Evolutionary conservation across 805 yeast genomes (phyloP), one percentile per base, ranked within the genome.

Genomic region (Candida qinlingensis): DNA sequence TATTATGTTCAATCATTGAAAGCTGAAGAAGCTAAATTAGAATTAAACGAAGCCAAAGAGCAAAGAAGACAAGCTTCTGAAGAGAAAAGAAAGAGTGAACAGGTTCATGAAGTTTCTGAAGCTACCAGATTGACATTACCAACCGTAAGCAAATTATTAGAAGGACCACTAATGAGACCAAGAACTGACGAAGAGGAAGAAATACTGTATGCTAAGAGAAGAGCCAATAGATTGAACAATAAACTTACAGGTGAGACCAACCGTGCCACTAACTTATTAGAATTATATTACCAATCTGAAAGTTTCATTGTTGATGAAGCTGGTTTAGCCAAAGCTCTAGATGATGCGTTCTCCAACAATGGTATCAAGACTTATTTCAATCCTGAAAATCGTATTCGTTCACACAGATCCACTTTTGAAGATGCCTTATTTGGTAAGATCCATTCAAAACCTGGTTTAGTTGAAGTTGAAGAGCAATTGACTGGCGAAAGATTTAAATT

Each of bases 121-220:
- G 83, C 88, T 27, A 74, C 80, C 43, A 54, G 73, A 58, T 75
- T 84, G 59, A 87, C 96, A 1, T 71, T 88, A 44, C 97, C 97
- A 42, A 85, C 96, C 2, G 72, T 90, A 49, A 89, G 85, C 58
- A 73, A 76, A 37, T 74, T 81, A 54, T 66, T 87, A 51, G 65
- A 75, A 26, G 87, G 87, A 3, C 87, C 92, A 12, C 68, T 89
- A 51, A 78, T 91, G 73, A 76, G 85, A 61, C 77, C 69, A 42
- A 77, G 96, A 65, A 85, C 95, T 0, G 72, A 69, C 27, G 94
- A 83, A 59, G 96, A 91, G 67, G 64, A 68, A 44, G 76, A 74
- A 46, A 58, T 76, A 30, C 68, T 87, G 54, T 57, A 66, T 31
- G 75, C 79, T 58, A 87, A 85, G 64, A 76, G 91, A 55, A 66